phyloP scores from a whole-genome alignment of 2,329 filamentous ascomycete species.

The Fusarium liriodendri region DNA sequence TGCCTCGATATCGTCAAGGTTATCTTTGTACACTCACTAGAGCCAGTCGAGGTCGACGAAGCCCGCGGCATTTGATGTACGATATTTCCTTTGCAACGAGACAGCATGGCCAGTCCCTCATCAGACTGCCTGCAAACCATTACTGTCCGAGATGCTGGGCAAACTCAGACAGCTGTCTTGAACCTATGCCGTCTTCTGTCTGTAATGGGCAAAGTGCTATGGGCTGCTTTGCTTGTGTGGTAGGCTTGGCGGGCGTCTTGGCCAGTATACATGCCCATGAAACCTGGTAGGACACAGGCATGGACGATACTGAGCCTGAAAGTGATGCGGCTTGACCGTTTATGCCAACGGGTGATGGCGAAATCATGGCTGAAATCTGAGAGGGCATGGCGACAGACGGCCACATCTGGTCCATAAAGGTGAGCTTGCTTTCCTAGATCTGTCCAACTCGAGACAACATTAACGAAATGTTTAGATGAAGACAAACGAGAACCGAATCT shows the following conservation, averaged over 20 bases:
- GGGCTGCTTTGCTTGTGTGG: neutral
- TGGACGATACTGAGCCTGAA: neutral
- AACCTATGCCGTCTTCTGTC: neutral
- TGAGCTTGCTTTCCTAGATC: neutral
- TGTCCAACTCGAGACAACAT: neutral
- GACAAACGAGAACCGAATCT: neutral
- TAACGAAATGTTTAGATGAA: neutral
- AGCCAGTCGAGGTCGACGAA: neutral
- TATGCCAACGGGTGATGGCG: neutral
- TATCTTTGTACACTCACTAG: neutral
- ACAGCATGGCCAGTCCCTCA: neutral
- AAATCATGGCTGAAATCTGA: neutral
- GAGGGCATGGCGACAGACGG: neutral
- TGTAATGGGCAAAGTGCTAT: neutral
- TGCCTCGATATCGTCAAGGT: neutral
- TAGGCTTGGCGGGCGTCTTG: neutral
- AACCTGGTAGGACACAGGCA: neutral
- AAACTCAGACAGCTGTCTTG: too few relatives aligned
- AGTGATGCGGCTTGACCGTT: neutral
- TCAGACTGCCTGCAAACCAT: neutral
- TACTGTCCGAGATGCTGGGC: neutral
- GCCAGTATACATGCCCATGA: neutral
- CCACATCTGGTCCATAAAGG: neutral
- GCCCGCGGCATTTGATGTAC: neutral
- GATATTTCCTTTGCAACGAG: neutral